phyloP scores from a whole-genome alignment of 2,329 filamentous ascomycete species.

The Fusarium torreyae region DNA sequence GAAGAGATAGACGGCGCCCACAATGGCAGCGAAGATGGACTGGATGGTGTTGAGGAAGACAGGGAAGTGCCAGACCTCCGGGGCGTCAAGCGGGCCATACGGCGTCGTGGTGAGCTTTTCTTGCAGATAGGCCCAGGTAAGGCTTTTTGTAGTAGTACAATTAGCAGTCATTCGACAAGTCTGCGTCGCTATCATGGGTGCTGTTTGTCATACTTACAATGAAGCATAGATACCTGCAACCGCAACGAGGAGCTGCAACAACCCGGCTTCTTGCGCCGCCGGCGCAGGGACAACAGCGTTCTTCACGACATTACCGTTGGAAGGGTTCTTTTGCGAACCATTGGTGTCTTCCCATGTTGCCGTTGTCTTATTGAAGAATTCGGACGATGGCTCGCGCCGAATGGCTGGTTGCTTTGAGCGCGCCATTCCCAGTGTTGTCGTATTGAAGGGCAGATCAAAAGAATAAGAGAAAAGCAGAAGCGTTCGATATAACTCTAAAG shows the following conservation, averaged over 20 bases:
- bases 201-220: slow-evolving; percentile 74
- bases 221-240: slow-evolving; percentile 97
- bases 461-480: background rate
- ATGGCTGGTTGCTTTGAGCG: slow-evolving; percentile 79
- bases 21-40: slow-evolving; percentile 87
- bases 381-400: slow-evolving; percentile 76
- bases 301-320: slow-evolving; percentile 48
- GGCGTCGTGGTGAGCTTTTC: slow-evolving; percentile 96
- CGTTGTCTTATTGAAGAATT: slow-evolving; percentile 70
- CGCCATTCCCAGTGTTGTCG: slow-evolving; percentile 67
- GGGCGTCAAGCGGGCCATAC: slow-evolving; percentile 75
- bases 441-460: background rate
- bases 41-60: slow-evolving; percentile 98
- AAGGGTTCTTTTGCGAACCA: slow-evolving; percentile 47
- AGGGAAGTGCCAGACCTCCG: slow-evolving; percentile 90
- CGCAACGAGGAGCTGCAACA: slow-evolving; percentile 84
- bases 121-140: slow-evolving; percentile 97
- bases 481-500: background rate
- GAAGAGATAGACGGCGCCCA: slow-evolving; percentile 85
- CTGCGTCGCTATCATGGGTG: background rate
- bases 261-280: slow-evolving; percentile 69
- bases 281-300: slow-evolving; percentile 48
- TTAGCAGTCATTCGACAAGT: slow-evolving; percentile 11
- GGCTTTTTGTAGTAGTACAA: slow-evolving; percentile 61
- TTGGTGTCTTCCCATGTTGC: slow-evolving; percentile 55